Evolutionary conservation across 345 rosid species (phyloP).

Genomic region (Rhizophora apiculata): DNA sequence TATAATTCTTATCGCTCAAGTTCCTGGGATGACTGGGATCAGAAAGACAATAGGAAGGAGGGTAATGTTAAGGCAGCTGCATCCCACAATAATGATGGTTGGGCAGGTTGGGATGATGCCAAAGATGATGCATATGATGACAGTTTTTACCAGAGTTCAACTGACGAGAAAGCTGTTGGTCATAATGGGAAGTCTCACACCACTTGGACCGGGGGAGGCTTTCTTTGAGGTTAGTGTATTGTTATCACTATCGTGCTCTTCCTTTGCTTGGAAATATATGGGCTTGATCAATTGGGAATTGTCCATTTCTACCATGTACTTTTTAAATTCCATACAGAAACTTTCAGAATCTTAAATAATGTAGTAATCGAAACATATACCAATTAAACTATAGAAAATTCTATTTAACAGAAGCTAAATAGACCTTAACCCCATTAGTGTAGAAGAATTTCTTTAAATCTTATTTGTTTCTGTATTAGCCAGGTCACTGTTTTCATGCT

Average conservation of each 20-base stretch:
- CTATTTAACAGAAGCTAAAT: no score
- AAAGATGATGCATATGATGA: conserved; percentile 71
- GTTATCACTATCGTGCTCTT: background rate
- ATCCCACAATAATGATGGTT: conserved; percentile 51
- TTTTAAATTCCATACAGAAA: no score
- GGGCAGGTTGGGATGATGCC: conserved; percentile 95
- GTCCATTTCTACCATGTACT: no score
- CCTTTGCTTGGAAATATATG: background rate
- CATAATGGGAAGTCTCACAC: conserved; percentile 66
- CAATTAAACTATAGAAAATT: no score
- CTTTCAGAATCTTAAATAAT: no score
- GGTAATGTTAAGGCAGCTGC: conserved; percentile 36
- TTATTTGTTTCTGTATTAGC: conserved; percentile 1
- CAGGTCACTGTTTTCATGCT: conserved; percentile 15
- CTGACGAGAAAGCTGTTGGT: conserved; percentile 46
- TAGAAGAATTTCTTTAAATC: background rate
- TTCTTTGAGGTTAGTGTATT: conserved; percentile 45
- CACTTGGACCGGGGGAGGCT: conserved; percentile 92
- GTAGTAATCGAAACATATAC: no score
- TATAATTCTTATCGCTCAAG: conserved; percentile 41
- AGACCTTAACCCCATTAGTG: background rate
- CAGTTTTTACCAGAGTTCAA: conserved; percentile 46
- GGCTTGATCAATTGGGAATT: no score
- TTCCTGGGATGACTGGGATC: conserved; percentile 97
- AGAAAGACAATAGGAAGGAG: conserved; percentile 49